phyloP scores from a whole-genome alignment of 2,329 filamentous ascomycete genomes.

The Capronia epimyces region DNA sequence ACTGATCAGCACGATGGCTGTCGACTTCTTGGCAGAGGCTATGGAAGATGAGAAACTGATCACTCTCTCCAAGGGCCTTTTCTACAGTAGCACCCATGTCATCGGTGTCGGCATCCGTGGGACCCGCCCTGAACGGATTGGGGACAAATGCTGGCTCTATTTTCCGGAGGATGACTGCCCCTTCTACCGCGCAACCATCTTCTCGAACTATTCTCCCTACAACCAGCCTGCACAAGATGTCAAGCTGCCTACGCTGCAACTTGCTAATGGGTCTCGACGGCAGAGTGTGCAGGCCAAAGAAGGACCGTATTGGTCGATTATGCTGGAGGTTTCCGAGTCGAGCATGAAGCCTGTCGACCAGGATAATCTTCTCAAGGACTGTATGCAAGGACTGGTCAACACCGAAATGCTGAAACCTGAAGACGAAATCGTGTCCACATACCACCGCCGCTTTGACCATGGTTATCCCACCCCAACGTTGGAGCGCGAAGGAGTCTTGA shows the following conservation, averaged over 20 bases:
- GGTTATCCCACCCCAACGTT: slow-evolving; percentile 94
- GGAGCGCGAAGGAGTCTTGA: slow-evolving; percentile 91
- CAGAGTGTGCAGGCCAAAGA: slow-evolving; percentile 66
- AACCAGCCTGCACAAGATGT: slow-evolving; percentile 82
- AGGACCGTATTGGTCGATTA: slow-evolving; percentile 99
- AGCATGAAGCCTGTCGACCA: slow-evolving; percentile 89
- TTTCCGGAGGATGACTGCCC: slow-evolving; percentile 98
- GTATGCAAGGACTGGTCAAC: slow-evolving; percentile 94
- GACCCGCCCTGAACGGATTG: slow-evolving; percentile 85
- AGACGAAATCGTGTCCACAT: slow-evolving; percentile 96
- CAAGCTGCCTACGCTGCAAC: slow-evolving; percentile 80
- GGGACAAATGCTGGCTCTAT: slow-evolving; percentile 99
- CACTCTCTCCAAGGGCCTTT: slow-evolving; percentile 79
- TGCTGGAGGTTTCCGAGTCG: slow-evolving; percentile 97
- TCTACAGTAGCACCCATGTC: slow-evolving; percentile 95
- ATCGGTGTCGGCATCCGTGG: slow-evolving; percentile 94
- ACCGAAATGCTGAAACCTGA: slow-evolving; percentile 88
- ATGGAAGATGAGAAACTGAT: slow-evolving; percentile 85
- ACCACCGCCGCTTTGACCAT: slow-evolving; percentile 96
- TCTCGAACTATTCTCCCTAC: slow-evolving; percentile 99
- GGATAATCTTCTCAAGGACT: slow-evolving; percentile 78
- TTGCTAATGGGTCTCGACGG: slow-evolving; percentile 79
- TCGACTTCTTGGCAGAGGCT: slow-evolving; percentile 78
- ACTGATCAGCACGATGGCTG: slow-evolving; percentile 92
- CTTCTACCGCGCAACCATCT: slow-evolving; percentile 99